Evolutionary conservation across 2,329 filamentous ascomycete species (phyloP).

Genomic region (Diaporthe sp.): DNA sequence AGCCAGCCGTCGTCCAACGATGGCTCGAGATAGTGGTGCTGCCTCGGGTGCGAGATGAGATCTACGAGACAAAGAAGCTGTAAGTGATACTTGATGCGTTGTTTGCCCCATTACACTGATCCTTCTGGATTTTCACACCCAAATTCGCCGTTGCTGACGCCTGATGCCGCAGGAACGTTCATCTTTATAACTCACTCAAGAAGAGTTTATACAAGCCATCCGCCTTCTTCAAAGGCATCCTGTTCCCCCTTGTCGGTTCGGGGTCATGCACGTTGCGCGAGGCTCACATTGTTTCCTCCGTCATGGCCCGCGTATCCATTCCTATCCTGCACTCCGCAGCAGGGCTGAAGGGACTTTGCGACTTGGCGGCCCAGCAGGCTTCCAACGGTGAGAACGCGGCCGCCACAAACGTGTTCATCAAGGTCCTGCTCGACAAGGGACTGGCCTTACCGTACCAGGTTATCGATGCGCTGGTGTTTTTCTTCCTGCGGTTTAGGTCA

Average conservation of each 20-base stretch:
- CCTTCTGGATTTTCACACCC: too few relatives aligned
- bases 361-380: conserved; percentile 93
- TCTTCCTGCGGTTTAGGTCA: conserved; percentile 91
- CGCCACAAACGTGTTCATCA: conserved; percentile 95
- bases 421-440: conserved; percentile 93
- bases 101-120: background rate
- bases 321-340: conserved; percentile 94
- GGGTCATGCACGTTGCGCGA: conserved; percentile 94
- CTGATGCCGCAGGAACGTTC: conserved; percentile 63
- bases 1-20: conserved; percentile 82
- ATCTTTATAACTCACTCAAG: conserved; percentile 94
- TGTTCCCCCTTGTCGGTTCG: conserved; percentile 89
- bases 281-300: conserved; percentile 90
- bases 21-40: conserved; percentile 91
- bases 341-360: conserved; percentile 90
- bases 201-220: conserved; percentile 94
- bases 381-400: conserved; percentile 88
- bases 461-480: conserved; percentile 94
- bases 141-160: background rate
- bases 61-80: conserved; percentile 92
- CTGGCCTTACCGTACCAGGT: conserved; percentile 97
- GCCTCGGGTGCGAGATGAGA: conserved; percentile 92
- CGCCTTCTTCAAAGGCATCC: conserved; percentile 95
- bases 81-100: conserved; percentile 60
- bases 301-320: conserved; percentile 86